Evolutionary conservation across 1,284 basidiomycete species (phyloP), one percentile per base, ranked within the genome.

Genomic region (Ganoderma multipileum): DNA sequence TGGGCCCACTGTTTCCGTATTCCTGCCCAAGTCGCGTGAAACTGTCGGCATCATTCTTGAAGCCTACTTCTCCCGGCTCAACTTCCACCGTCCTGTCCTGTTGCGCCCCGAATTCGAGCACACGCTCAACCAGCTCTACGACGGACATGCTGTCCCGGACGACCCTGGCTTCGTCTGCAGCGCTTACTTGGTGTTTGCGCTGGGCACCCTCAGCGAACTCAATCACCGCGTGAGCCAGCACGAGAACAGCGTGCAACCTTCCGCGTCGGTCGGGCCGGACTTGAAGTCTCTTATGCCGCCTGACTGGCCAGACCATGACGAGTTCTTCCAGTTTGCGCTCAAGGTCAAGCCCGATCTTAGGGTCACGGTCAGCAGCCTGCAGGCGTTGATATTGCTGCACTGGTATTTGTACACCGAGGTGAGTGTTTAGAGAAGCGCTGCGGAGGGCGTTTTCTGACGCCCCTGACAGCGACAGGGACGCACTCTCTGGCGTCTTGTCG

Each of bases 391-490:
- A 38, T 79, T 95, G 9, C 79, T 95, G 50, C 93, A 95, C 66
- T 95, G 92, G 93, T 94, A 94, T 79, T 83, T 95, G 26, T 95
- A 95, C 74, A 93, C 91, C 26, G 93, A 95, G 85, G 93, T 92
- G 72, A 69, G 86, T 77, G 28, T 20, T 58, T 59, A 44, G 61
- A 20, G 30, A 30, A 36, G 23, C 63, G 44, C 20, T 36, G 30
- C 65, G 16, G 71, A 50, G 74, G 12, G 54, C 39, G 30, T 55
- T 63, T 47, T 42, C 61, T 68, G 60, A 75, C 68, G n/a, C 41
- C 65, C 73, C 33, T 66, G 23, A 33, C 75, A 95, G 93, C 89
- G 93, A 74, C 92, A 93, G 86, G 93, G 93, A 47, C 88, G 92
- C 70, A 91, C 91, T 0, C 82, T 95, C 2, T 95, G 93, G 93